Evolutionary conservation across 1,284 basidiomycete species (phyloP).

Genomic region (Baeospora myosura): DNA sequence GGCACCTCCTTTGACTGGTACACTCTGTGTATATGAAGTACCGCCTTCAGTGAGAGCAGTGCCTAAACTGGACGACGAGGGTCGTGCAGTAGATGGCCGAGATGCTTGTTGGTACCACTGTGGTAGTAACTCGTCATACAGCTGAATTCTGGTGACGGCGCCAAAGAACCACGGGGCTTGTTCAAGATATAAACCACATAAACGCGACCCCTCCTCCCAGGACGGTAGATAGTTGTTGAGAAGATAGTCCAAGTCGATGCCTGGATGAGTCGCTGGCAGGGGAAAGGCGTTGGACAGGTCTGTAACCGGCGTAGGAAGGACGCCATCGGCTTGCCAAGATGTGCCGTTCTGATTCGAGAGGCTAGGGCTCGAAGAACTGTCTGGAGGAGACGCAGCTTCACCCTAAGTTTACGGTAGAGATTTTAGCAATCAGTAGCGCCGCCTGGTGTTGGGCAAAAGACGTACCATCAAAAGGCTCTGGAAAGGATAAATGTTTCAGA

Average conservation of each 20-base stretch:
- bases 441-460: too few relatives aligned
- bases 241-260: slow-evolving; percentile 39
- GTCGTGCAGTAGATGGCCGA: slow-evolving; percentile 14
- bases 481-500: neutral
- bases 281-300: slow-evolving; percentile 50
- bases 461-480: slow-evolving; percentile 3
- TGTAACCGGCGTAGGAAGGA: slow-evolving; percentile 28
- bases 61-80: slow-evolving; percentile 8
- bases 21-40: slow-evolving; percentile 7
- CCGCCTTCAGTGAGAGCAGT: slow-evolving; percentile 1
- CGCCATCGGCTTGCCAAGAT: slow-evolving; percentile 10
- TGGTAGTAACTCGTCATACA: slow-evolving; percentile 59
- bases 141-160: slow-evolving; percentile 51
- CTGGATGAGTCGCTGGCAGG: slow-evolving; percentile 27
- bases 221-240: slow-evolving; percentile 45
- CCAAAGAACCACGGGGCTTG: slow-evolving; percentile 74
- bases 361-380: too few relatives aligned
- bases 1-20: slow-evolving; percentile 26
- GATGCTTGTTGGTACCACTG: slow-evolving; percentile 54
- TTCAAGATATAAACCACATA: slow-evolving; percentile 59
- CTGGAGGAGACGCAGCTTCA: neutral
- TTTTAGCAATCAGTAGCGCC: slow-evolving; percentile 9
- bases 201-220: slow-evolving; percentile 45
- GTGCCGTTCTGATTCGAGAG: slow-evolving; percentile 8
- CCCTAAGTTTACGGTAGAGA: slow-evolving; percentile 10